phyloP scores from a whole-genome alignment of 306 rosid species.

The Fagus crenata region DNA sequence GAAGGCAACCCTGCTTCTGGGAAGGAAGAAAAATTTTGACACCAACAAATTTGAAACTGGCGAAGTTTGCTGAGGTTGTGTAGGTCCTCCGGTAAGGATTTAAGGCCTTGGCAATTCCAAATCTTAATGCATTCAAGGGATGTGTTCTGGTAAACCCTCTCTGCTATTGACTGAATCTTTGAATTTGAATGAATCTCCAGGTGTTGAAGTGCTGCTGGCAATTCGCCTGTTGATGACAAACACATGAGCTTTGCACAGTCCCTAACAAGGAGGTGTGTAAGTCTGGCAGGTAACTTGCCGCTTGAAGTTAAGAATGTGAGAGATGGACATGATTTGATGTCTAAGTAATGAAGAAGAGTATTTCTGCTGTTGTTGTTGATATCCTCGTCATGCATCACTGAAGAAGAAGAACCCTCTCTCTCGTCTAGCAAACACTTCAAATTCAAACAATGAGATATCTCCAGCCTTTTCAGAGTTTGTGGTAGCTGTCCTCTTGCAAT shows the following conservation, averaged over 20 bases:
- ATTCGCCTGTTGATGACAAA: too few relatives aligned
- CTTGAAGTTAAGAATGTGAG: slow-evolving; percentile 12
- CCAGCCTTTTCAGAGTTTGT: slow-evolving; percentile 1
- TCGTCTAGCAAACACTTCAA: slow-evolving; percentile 14
- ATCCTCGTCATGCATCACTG: slow-evolving; percentile 10
- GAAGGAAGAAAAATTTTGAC: not conserved
- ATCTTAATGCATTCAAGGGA: slow-evolving; percentile 23
- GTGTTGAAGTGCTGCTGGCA: too few relatives aligned
- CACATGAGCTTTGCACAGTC: slow-evolving; percentile 7
- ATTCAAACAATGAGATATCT: slow-evolving; percentile 27
- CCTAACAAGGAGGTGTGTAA: slow-evolving; percentile 24
- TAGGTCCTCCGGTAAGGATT: slow-evolving; percentile 16
- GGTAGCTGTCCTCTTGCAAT: slow-evolving; percentile 21
- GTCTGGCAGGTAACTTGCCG: slow-evolving; percentile 13
- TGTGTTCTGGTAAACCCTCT: slow-evolving; percentile 12
- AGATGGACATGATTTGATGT: slow-evolving; percentile 16
- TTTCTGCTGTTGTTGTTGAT: not conserved
- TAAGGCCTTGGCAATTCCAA: slow-evolving; percentile 25
- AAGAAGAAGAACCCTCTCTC: too few relatives aligned
- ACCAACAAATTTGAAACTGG: not conserved
- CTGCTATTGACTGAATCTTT: slow-evolving; percentile 15
- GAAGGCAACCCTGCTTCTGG: not conserved
- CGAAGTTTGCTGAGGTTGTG: slow-evolving; percentile 14
- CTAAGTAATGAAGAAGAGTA: slow-evolving; percentile 11
- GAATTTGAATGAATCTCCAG: not conserved